phyloP scores from a whole-genome alignment of 2,329 filamentous ascomycete species.

The Fusarium algeriense region DNA sequence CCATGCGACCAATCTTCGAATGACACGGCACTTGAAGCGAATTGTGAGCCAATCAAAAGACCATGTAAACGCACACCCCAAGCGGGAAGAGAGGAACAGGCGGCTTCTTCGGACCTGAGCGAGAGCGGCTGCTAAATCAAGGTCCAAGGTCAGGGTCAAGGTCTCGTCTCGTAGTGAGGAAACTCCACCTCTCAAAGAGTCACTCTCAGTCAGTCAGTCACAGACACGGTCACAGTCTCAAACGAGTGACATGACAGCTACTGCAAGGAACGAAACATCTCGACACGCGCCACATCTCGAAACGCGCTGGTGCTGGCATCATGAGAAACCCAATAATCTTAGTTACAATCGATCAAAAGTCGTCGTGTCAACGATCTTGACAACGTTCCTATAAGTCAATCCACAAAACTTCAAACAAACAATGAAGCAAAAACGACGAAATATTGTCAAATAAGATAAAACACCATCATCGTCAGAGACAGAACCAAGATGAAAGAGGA shows the following conservation, averaged over 20 bases:
- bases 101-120: constrained; percentile 40
- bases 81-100: constrained; percentile 22
- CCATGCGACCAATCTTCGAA: constrained; percentile 38
- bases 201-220: not conserved
- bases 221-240: constrained; percentile 12
- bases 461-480: constrained; percentile 12
- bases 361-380: constrained; percentile 14
- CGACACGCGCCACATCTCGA: constrained; percentile 29
- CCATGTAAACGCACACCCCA: constrained; percentile 32
- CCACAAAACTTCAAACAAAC: constrained; percentile 1
- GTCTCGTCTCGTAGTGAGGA: constrained; percentile 17
- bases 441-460: not conserved
- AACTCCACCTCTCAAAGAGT: constrained; percentile 19
- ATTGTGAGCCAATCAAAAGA: constrained; percentile 38
- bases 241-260: constrained; percentile 20
- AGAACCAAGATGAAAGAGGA: not conserved
- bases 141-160: constrained; percentile 14
- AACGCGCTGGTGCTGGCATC: constrained; percentile 38
- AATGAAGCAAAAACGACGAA: constrained; percentile 18
- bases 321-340: constrained; percentile 17
- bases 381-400: constrained; percentile 4
- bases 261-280: constrained; percentile 35
- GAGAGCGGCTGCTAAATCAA: constrained; percentile 39
- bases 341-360: constrained; percentile 5
- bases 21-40: constrained; percentile 41